These are phyloP conservation scores for Cerrena zonata DNA, from an alignment of 1,284 basidiomycete genomes.

Conservation along the genomic window DNA sequence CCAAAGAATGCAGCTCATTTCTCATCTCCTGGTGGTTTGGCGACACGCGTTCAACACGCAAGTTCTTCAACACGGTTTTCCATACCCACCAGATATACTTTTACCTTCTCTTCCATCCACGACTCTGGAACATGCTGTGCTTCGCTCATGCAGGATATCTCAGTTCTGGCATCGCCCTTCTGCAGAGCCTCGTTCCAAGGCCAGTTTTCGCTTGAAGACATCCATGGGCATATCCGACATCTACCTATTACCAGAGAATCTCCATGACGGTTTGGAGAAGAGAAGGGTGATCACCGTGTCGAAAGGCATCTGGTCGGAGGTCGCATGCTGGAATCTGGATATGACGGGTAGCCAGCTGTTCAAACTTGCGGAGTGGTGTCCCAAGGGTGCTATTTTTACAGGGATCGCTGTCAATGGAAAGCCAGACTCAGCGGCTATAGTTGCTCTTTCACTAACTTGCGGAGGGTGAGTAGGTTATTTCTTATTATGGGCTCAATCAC, in stretches of 20 bases:
- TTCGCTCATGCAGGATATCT: constrained; percentile 39
- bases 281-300: constrained; percentile 47
- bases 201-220: constrained; percentile 24
- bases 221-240: constrained; percentile 44
- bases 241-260: constrained; percentile 42
- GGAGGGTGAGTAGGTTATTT: constrained; percentile 16
- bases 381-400: constrained; percentile 45
- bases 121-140: constrained; percentile 41
- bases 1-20: constrained; percentile 37
- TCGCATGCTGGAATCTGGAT: constrained; percentile 47
- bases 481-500: background rate
- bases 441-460: constrained; percentile 42
- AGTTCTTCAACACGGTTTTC: constrained; percentile 39
- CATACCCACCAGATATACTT: constrained; percentile 36
- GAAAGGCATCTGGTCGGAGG: constrained; percentile 51
- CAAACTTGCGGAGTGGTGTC: constrained; percentile 46
- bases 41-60: constrained; percentile 40
- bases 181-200: constrained; percentile 16
- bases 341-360: constrained; percentile 1
- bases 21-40: constrained; percentile 48
- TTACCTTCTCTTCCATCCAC: constrained; percentile 25
- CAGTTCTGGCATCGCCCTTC: constrained; percentile 38
- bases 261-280: constrained; percentile 16
- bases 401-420: constrained; percentile 46
- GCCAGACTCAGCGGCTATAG: constrained; percentile 34